Percentiles rank a stretch among this genome's conserved stretches.
These are phyloP conservation scores for Cochliopodium minus DNA, from an alignment of 208 protist species.

Conservation along the genomic window DNA sequence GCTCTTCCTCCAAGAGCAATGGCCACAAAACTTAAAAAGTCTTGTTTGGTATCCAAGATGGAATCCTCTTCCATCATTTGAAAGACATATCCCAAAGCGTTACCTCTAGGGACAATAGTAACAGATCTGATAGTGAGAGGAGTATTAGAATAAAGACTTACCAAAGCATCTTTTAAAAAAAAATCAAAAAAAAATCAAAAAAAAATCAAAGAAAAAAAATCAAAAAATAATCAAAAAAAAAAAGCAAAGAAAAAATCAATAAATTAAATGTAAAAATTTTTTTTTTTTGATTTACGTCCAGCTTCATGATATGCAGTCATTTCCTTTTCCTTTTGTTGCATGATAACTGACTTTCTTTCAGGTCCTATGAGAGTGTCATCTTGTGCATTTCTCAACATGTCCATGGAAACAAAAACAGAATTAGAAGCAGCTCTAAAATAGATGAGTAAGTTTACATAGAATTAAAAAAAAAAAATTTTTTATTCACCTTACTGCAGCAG, in stretches of 20 bases:
- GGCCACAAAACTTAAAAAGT: background rate
- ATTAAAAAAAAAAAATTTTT: too few relatives aligned
- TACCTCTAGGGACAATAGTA: slow-evolving; percentile 3
- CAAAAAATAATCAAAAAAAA: too few relatives aligned
- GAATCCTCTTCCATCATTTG: background rate
- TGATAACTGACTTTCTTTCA: background rate
- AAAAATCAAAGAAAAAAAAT: too few relatives aligned
- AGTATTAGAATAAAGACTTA: background rate
- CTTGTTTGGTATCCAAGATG: background rate
- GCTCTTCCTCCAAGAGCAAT: background rate
- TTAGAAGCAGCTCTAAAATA: too few relatives aligned
- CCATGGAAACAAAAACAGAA: background rate
- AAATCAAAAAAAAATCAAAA: background rate
- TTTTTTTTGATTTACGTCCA: too few relatives aligned
- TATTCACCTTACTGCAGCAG: slow-evolving; percentile 59
- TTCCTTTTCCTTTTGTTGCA: background rate
- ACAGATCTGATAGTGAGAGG: background rate
- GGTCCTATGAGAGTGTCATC: background rate
- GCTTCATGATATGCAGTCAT: slow-evolving; percentile 1
- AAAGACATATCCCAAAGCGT: background rate
- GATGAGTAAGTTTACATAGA: too few relatives aligned
- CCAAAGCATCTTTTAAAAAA: background rate
- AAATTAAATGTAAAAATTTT: too few relatives aligned
- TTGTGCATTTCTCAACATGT: background rate
- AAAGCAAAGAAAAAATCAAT: too few relatives aligned